Evolutionary conservation across 225 moss, liverwort and hornwort species (phyloP), one percentile per base, ranked within the genome.

Genomic region (Sphagnum contortum): DNA sequence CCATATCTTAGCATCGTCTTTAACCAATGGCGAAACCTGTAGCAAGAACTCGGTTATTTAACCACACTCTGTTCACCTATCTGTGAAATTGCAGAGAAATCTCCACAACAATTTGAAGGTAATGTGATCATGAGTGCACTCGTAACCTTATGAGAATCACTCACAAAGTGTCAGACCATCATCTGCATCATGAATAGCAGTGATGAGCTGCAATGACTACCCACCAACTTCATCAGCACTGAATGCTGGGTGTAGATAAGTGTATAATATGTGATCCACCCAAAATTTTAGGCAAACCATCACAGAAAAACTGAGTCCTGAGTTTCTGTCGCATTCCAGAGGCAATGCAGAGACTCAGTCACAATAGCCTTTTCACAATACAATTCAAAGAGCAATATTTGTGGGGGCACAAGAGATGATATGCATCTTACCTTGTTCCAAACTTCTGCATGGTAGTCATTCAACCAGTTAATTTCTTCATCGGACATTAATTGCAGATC

Each of bases 361-460:
- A 45, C 44, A 60, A 6, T 3, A 49, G 3, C 9, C 10, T 52
- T 4, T 9, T 1, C 6, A 47, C 6, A 55, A 58, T 47, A 3
- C 9, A 12, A 9, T 52, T n/a, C 29, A 29, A 29, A 29, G 29
- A 29, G 29, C 0, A 29, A 45, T 11, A n/a, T 12, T 61, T 45
- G 5, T 45, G 6, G 48, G 8, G 62, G 62, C 4, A 51, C 29
- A 47, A 64, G 45, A 63, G 62, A 45, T 58, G 57, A 12, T 3
- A 12, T 49, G 49, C n/a, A 4, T 44, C 2, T 44, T 75, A 96
- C 98, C 93, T 98, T 98, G 57, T 77, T 78, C 93, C 91, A 93
- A 12, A 93, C 91, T 83, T 98, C 83, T n/a, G 79, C 62, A 71
- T 98, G 98, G 67, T 98, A 98, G 51, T 84, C 80, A 58, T 98